Evolutionary conservation across 176 grass and related monocot species (phyloP).

Genomic region (Echinochloa phyllopogon): DNA sequence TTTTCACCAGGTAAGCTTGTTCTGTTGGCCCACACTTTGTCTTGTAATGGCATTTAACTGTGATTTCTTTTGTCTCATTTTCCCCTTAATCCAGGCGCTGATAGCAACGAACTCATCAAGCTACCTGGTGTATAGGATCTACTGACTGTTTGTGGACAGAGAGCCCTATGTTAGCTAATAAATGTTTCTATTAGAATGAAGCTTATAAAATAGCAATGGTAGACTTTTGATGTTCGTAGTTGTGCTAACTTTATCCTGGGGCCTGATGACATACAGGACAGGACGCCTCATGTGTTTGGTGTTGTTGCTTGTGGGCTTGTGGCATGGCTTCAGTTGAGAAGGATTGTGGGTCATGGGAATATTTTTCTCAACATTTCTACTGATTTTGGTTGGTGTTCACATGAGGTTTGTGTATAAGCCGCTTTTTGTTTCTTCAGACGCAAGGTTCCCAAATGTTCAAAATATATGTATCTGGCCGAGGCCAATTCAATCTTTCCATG

Average conservation of each 20-base stretch:
- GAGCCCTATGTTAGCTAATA: background rate
- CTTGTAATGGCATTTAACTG: conserved; percentile 7
- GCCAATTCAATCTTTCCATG: background rate
- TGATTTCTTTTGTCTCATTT: conserved; percentile 22
- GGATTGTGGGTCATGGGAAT: background rate
- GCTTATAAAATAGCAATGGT: background rate
- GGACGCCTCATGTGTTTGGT: conserved; percentile 3
- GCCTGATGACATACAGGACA: background rate
- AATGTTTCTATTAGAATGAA: background rate
- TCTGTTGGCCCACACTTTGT: background rate
- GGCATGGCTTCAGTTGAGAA: background rate
- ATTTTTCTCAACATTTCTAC: background rate
- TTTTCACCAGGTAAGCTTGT: conserved; percentile 9
- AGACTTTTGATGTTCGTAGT: background rate
- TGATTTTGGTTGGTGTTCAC: background rate
- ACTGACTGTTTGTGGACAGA: conserved; percentile 5
- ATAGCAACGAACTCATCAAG: conserved; percentile 15
- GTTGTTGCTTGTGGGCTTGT: background rate
- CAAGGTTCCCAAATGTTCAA: background rate
- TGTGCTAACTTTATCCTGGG: background rate
- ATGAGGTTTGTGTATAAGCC: background rate
- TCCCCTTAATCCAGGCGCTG: background rate
- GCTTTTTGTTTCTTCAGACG: background rate
- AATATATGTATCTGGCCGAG: background rate
- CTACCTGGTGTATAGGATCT: conserved; percentile 4